A percentile compares a stretch with the other conserved stretches of the same genome.
Evolutionary conservation across 148 eudicot species (phyloP).

Genomic region (Spergularia marina): DNA sequence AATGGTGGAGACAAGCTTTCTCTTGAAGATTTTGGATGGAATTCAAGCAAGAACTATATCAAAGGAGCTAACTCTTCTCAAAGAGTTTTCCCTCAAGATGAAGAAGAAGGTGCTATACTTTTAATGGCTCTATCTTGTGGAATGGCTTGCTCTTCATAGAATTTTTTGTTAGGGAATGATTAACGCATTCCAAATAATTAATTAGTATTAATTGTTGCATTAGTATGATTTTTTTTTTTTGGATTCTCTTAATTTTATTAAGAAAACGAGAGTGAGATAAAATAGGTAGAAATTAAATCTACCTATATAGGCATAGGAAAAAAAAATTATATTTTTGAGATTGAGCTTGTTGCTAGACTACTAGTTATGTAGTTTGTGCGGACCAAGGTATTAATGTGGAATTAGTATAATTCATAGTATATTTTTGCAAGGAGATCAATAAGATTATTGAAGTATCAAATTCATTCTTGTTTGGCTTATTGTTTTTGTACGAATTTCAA

Average conservation of each 20-base stretch:
- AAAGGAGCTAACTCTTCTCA: conserved; percentile 1
- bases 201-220: not conserved
- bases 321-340: conserved; percentile 6
- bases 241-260: not conserved
- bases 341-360: conserved; percentile 13
- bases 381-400: too few relatives aligned
- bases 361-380: too few relatives aligned
- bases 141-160: conserved; percentile 30
- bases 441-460: too few relatives aligned
- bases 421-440: too few relatives aligned
- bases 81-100: conserved; percentile 41
- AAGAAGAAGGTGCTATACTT: conserved; percentile 62
- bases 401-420: too few relatives aligned
- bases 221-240: not conserved
- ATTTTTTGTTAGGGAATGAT: not conserved
- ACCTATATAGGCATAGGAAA: conserved; percentile 24
- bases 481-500: too few relatives aligned
- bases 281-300: conserved; percentile 12
- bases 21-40: conserved; percentile 21
- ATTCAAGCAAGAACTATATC: conserved; percentile 19
- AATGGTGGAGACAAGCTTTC: not conserved
- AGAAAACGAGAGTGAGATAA: not conserved
- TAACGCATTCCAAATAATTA: not conserved
- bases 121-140: conserved; percentile 65
- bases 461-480: too few relatives aligned